Evolutionary conservation across 805 yeast species (phyloP), one percentile per base, ranked within the genome.

Genomic region (Metahyphopichia silvanorum): DNA sequence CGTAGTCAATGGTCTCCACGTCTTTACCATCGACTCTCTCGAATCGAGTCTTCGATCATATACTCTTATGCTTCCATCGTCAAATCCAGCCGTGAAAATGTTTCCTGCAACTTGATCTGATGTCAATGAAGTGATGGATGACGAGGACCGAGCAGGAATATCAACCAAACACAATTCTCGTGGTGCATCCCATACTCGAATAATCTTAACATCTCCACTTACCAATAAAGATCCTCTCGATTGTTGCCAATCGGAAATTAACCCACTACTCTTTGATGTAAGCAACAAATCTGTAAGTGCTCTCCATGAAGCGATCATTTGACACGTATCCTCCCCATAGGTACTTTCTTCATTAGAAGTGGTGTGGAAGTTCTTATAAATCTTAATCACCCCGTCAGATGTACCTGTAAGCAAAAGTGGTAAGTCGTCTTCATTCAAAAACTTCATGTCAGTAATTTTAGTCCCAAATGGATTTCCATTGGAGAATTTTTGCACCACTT

Each of bases 21-120:
- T 67, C 46, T 79, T 77, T 9, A 87, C 86, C 85, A 91, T 79
- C 0, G 94, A 82, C 44, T 85, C 93, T 34, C 95, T 65, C 0
- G 93, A 73, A 44, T 86, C 94, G 38, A 86, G 57, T 44, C 98
- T 72, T 39, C 96, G 74, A 57, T 93, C 98, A 54, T 89, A 93
- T 1, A 88, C 94, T 37, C 98, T 72, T 27, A 93, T 63, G 8
- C 85, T 77, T 4, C 94, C 94, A 55, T 93, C 98, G 17, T 82
- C 87, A 57, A 91, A 93, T 0, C 98, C 98, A 6, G 94, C 89
- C 25, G 86, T 80, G 46, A 93, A 78, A 1, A 87, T 71, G 47
- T 91, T 82, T 12, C 98, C 98, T 0, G 96, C 86, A 7, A 93
- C 91, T 52, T 91, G 97, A 53, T 93, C 98, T 0, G 97, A 87